Evolutionary conservation across 371 early-diverging fungal species (phyloP).

Genomic region (Mucor plumbeus): DNA sequence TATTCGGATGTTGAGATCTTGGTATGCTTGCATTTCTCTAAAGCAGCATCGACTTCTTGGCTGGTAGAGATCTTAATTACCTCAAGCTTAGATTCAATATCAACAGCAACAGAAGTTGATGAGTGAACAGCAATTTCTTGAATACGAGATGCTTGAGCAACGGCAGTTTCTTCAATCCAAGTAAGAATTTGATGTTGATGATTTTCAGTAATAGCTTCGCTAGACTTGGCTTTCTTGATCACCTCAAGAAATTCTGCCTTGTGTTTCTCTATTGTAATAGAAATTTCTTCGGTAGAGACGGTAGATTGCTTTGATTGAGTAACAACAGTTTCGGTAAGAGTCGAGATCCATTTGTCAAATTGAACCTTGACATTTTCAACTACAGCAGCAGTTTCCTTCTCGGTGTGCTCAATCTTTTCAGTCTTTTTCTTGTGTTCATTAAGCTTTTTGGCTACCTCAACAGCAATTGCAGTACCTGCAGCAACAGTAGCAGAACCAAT

Average conservation of each 20-base stretch:
- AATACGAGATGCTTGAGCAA: conserved; percentile 33
- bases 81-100: conserved; percentile 30
- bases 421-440: conserved; percentile 28
- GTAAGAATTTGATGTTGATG: conserved; percentile 29
- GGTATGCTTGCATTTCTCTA: conserved; percentile 33
- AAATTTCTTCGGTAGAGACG: conserved; percentile 26
- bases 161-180: conserved; percentile 35
- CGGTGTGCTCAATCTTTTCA: conserved; percentile 12
- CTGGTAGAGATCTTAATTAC: conserved; percentile 30
- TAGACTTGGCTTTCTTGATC: conserved; percentile 32
- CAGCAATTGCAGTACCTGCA: conserved; percentile 33
- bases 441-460: conserved; percentile 32
- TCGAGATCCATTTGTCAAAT: conserved; percentile 33
- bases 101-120: conserved; percentile 11
- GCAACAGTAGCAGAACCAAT: conserved; percentile 34
- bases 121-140: conserved; percentile 29
- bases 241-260: conserved; percentile 30
- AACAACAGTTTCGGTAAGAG: conserved; percentile 28
- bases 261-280: conserved; percentile 26
- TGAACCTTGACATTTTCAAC: conserved; percentile 32
- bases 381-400: conserved; percentile 22
- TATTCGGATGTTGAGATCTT: conserved; percentile 11
- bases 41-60: conserved; percentile 30
- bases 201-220: conserved; percentile 14
- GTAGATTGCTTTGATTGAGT: conserved; percentile 22